Evolutionary conservation across 2,329 filamentous ascomycete genomes (phyloP), one percentile per base, ranked within the genome.

Genomic region (Penicillium verrucosum): DNA sequence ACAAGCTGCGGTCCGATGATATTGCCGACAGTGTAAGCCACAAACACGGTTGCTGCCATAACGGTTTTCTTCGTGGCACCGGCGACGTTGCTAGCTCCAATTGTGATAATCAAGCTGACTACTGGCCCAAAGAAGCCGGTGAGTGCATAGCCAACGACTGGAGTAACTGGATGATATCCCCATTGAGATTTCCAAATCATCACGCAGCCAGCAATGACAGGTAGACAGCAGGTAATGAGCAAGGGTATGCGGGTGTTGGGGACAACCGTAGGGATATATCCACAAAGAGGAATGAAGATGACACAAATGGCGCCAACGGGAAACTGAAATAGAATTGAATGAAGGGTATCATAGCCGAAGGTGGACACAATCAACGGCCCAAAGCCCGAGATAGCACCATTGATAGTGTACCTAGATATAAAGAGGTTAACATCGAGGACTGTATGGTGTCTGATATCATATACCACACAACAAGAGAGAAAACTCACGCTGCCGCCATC

Each of bases 41-140:
- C 86, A 60, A 91, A 92, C 1, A 89, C 87, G 0, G 85, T 85
- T 0, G 86, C 85, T 0, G 88, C 86, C 80, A 89, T 90, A 65
- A 88, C 86, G 60, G 85, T 88, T 78, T 91, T 91, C 76, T 92
- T 92, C 0, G 88, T 91, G 25, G 88, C 82, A 0, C 89, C 89
- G 0, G 88, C 88, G 0, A 91, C 87, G 61, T 92, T 92, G 11
- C 83, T 82, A 78, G 83, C 83, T 0, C 81, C 82, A 3, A 85
- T 67, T 0, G 78, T 78, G 41, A 85, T 83, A 3, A 81, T 80
- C n/a, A 84, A 75, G 42, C 83, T 86, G 0, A 89, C 88, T 0
- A 89, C 87, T 0, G 83, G 85, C 0, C 87, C 88, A 61, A 90
- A 91, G 61, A 87, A 89, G 0, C 88, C 88, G 2, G 87, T 88